These are phyloP conservation scores for Cardamine occulta DNA, from an alignment of 345 rosid species.

Conservation along the genomic window DNA sequence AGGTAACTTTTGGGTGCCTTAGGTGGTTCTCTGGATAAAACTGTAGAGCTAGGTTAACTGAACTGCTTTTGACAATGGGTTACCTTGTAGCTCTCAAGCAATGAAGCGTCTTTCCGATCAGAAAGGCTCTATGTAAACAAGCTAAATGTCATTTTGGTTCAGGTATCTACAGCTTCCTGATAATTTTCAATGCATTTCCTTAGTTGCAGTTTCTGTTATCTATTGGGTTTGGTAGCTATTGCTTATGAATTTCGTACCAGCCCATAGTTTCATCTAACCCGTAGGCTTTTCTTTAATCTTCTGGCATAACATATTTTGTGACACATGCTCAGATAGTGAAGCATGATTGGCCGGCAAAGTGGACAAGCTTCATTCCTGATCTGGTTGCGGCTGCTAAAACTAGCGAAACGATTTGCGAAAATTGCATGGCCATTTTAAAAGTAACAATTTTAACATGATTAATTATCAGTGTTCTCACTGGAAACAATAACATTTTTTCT, in stretches of 20 bases:
- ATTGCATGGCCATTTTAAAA: conserved; percentile 97
- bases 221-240: conserved; percentile 9
- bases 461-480: conserved; percentile 16
- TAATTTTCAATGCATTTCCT: not conserved
- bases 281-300: not conserved
- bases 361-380: conserved; percentile 98
- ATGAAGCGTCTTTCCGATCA: conserved; percentile 76
- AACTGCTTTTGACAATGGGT: conserved; percentile 12
- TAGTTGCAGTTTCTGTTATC: conserved; percentile 8
- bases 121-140: conserved; percentile 97
- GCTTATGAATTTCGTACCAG: conserved; percentile 1
- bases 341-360: conserved; percentile 99
- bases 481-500: conserved; percentile 27
- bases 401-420: conserved; percentile 99
- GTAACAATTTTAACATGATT: conserved; percentile 47
- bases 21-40: not conserved
- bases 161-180: conserved; percentile 55
- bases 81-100: conserved; percentile 76
- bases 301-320: conserved; percentile 27
- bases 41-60: not conserved
- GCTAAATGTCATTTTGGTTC: conserved; percentile 90
- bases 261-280: not conserved
- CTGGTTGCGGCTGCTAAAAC: conserved; percentile 99
- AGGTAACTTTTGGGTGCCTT: conserved; percentile 52
- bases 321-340: conserved; percentile 74